phyloP scores from a whole-genome alignment of 2,329 filamentous ascomycete species.

The Hypoxylon sp. region DNA sequence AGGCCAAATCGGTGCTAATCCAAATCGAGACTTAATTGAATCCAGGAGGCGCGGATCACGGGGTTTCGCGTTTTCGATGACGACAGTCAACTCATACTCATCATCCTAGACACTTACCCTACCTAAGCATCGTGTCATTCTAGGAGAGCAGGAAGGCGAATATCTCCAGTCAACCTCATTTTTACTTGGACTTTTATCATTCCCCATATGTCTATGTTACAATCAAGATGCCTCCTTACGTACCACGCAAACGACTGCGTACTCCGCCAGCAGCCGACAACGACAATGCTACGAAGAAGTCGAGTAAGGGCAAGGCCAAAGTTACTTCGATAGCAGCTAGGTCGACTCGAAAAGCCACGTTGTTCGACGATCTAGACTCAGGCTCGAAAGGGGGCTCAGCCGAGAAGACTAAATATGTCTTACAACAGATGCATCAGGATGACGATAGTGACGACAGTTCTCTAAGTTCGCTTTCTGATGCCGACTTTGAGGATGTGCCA shows the following conservation, averaged over 20 bases:
- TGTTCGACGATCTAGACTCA: conserved; percentile 70
- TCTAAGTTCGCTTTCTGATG: conserved; percentile 63
- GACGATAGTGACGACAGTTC: conserved; percentile 55
- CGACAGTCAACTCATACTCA: conserved; percentile 35
- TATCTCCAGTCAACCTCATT: too few species aligned
- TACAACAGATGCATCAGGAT: conserved; percentile 56
- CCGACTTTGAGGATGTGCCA: conserved; percentile 64
- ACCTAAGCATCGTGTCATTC: conserved; percentile 4
- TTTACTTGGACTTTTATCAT: too few species aligned
- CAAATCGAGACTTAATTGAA: conserved; percentile 25
- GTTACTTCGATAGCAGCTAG: conserved; percentile 35
- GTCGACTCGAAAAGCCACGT: conserved; percentile 60
- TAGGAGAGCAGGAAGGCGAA: too few species aligned
- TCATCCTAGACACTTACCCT: neutral
- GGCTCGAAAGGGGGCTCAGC: conserved; percentile 54
- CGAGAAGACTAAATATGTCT: conserved; percentile 52
- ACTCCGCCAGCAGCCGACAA: conserved; percentile 53
- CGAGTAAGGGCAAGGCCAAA: conserved; percentile 41
- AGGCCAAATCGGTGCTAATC: conserved; percentile 19
- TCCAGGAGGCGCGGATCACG: conserved; percentile 33
- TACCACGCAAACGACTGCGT: conserved; percentile 72
- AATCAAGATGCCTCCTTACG: conserved; percentile 69
- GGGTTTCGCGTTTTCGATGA: conserved; percentile 46
- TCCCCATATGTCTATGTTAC: too few species aligned
- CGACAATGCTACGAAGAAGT: conserved; percentile 43